phyloP scores from a whole-genome alignment of 352 stramenopile genomes.

The Pythium sp. region DNA sequence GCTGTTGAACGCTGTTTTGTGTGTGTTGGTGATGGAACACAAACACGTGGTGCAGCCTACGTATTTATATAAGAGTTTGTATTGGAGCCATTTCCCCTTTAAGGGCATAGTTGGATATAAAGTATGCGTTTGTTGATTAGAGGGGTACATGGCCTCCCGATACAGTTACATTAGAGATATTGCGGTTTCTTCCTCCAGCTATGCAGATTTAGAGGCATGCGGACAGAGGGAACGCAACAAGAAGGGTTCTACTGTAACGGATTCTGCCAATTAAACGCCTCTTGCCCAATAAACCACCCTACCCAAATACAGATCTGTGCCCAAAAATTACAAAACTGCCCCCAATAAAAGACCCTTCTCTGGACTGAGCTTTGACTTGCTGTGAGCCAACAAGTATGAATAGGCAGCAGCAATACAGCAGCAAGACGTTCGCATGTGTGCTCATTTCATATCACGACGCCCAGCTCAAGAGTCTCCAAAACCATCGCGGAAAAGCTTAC shows the following conservation, averaged over 20 bases:
- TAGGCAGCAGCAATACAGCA: too few species aligned
- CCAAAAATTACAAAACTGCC: too few species aligned
- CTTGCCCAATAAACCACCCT: too few species aligned
- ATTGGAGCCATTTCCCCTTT: background rate
- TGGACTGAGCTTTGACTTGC: too few species aligned
- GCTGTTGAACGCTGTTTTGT: background rate
- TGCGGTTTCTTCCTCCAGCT: background rate
- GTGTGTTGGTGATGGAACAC: background rate
- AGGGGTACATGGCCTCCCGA: background rate
- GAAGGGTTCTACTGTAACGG: background rate
- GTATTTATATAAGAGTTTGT: slow-evolving; percentile 3
- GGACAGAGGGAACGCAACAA: background rate
- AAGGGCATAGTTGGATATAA: background rate
- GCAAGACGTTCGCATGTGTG: too few species aligned
- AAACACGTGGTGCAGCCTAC: background rate
- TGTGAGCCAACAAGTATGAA: too few species aligned
- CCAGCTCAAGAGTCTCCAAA: too few species aligned
- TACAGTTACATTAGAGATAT: background rate
- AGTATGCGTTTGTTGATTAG: background rate
- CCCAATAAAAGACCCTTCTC: too few species aligned
- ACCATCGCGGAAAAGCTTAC: too few species aligned
- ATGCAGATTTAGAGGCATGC: background rate
- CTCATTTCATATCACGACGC: too few species aligned
- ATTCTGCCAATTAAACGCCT: too few species aligned
- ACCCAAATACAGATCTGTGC: too few species aligned